Percentiles rank a stretch among this genome's conserved stretches.
Conservation (phyloP, 2,329 filamentous ascomycete species). For the Teratosphaeria viscida region DNA sequence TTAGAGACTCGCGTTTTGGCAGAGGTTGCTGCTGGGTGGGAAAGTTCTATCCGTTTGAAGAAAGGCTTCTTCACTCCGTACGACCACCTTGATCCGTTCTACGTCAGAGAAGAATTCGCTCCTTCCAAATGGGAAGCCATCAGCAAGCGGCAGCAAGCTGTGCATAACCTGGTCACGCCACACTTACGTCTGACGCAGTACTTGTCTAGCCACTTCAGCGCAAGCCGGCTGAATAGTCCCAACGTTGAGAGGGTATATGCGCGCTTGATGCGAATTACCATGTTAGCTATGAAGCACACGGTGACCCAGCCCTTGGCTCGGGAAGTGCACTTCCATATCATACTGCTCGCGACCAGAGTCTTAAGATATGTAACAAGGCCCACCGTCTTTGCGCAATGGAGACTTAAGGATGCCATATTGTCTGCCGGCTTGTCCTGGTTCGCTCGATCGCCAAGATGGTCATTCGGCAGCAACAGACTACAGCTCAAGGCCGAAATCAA, state of each 20-base stretch:
- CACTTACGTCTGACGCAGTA: conserved; percentile 82
- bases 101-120: conserved; percentile 81
- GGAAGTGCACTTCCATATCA: conserved; percentile 81
- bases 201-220: conserved; percentile 88
- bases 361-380: conserved; percentile 58
- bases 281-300: conserved; percentile 61
- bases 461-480: conserved; percentile 85
- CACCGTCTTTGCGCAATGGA: conserved; percentile 60
- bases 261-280: conserved; percentile 67
- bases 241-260: conserved; percentile 75
- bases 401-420: conserved; percentile 78
- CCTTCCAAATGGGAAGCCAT: conserved; percentile 73
- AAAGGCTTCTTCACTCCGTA: conserved; percentile 74
- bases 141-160: conserved; percentile 62
- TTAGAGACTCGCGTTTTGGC: conserved; percentile 78
- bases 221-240: conserved; percentile 71
- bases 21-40: conserved; percentile 86
- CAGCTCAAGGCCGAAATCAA: conserved; percentile 89
- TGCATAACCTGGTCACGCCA: conserved; percentile 75
- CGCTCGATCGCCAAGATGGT: conserved; percentile 70
- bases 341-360: conserved; percentile 72
- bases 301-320: conserved; percentile 75
- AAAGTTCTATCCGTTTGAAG: conserved; percentile 65
- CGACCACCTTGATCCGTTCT: conserved; percentile 76
- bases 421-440: conserved; percentile 89